Evolutionary conservation across 495 filamentous ascomycete species (phyloP), one percentile per base, ranked within the genome.

Genomic region (Annulohypoxylon nitens): DNA sequence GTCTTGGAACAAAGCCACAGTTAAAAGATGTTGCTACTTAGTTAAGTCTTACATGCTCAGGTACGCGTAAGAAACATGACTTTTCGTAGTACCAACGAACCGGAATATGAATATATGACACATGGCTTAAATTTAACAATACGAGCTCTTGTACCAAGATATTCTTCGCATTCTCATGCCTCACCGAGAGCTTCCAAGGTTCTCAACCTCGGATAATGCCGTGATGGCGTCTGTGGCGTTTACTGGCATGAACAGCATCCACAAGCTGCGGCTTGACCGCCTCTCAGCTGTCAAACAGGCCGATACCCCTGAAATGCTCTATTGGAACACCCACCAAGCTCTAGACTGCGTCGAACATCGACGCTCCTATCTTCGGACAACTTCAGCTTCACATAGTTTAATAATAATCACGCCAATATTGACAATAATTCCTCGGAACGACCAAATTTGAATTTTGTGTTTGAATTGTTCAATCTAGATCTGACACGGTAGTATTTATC

Each of bases 381-480:
- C 61, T 36, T 6, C 50, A n/a, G 51, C 25, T 25, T 25, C 6
- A 4, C 10, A 36, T 25, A 25, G 14, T 45, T 41, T 37, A 26
- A 2, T 58, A 34, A 58, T 63, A 48, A 66, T 64, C 53, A 25
- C 51, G 26, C 20, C 6, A 67, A 65, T 69, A 74, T 74, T 74
- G 66, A 16, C 71, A 74, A 70, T 74, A 74, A 14, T 62, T 37
- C 26, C 43, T 50, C 55, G 23, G 57, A 3, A 16, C 26, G 47
- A 16, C 34, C 23, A 34, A 45, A 5, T 18, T 39, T 41, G 7
- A 16, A 25, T 16, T 23, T 26, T 16, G 34, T 8, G n/a, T 16
- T 18, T 45, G 20, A 37, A 50, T 37, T 43, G 12, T 16, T 45
- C 12, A 8, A 36, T 65, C 26, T 34, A 36, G 26, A n/a, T 9